Percentiles rank a stretch among this genome's conserved stretches.
phyloP scores from a whole-genome alignment of 768 basidiomycete genomes.

The Asterophora lycoperdoides region DNA sequence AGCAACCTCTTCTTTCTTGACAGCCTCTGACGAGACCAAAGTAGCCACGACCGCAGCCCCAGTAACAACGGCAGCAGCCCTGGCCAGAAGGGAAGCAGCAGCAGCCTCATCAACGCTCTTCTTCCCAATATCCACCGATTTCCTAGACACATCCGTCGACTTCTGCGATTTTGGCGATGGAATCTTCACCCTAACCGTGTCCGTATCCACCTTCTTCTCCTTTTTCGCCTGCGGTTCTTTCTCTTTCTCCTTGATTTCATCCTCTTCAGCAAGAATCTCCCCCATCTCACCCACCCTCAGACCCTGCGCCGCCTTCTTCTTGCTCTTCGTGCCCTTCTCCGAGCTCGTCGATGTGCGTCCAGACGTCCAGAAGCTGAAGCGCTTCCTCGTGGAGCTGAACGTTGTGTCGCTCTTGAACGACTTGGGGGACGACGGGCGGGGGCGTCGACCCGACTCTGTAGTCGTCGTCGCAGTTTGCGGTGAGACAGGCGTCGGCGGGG shows the following conservation, averaged over 20 bases:
- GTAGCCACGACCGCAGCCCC: conserved; percentile 17
- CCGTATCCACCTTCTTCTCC: conserved; percentile 11
- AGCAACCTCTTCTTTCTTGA: conserved; percentile 8
- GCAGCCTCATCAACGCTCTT: conserved; percentile 16
- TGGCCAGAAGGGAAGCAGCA: conserved; percentile 16
- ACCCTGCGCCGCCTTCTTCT: conserved; percentile 29
- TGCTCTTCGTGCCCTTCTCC: conserved; percentile 30
- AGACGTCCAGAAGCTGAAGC: conserved; percentile 59
- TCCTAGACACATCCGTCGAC: conserved; percentile 23
- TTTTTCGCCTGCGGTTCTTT: conserved; percentile 4
- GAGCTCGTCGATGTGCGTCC: conserved; percentile 30
- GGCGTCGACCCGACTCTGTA: conserved; percentile 14
- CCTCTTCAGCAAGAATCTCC: conserved; percentile 58
- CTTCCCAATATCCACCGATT: conserved; percentile 18
- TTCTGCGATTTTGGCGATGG: conserved; percentile 27
- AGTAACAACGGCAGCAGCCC: conserved; percentile 18
- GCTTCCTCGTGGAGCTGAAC: conserved; percentile 50
- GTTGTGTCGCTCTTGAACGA: conserved; percentile 44
- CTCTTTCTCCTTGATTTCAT: conserved; percentile 24
- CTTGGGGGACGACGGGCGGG: conserved; percentile 37
- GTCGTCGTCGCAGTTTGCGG: conserved; percentile 11
- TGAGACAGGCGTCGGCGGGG: conserved; percentile 25
- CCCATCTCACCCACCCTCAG: conserved; percentile 65
- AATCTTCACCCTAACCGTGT: conserved; percentile 23
- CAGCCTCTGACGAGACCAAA: neutral